Base-by-base conservation (phyloP, 805 yeast genomes). In the Yamadazyma nakazawae region DNA sequence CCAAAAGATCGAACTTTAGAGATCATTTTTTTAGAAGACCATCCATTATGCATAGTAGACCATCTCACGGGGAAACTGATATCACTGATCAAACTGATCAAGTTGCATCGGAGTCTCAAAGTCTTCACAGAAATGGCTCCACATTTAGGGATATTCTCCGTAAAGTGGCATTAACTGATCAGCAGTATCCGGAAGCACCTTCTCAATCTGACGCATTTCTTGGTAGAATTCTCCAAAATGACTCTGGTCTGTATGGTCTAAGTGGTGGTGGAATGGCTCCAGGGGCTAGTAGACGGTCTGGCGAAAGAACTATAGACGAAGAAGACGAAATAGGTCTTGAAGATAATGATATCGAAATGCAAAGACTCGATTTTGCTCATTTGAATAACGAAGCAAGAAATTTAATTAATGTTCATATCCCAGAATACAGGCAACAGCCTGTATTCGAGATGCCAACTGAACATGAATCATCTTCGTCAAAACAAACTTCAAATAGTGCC, bases 301-400 rank as follows among this genome's bases (percentile, higher is more conserved):
- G 51, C 17, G 49, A 46, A 41, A 43, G 28, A 19, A 34, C 52
- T 1, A 48, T 42, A 11, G 73, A 68, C 19, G 73, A 67, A 44
- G 82, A 76, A 54, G 55, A 70, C 55, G 59, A 58, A 51, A 44
- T 34, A 8, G 45, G 42, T 13, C 34, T 43, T 11, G 47, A 59
- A 11, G 63, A 62, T 16, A 58, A 57, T 8, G 68, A 68, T 38
- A 68, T 79, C 11, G 81, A 78, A 47, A 56, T 78, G 69, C 65
- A 64, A 14, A 67, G 64, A 19, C 51, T 80, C 39, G 71, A 73
- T 40, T 68, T 72, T 34, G 73, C 66, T 3, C 63, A 67, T 28
- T 62, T 77, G 28, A 70, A 71, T 24, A 67, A 71, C 32, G 84
- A 82, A 51, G 88, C 88, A 1, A 70, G 72, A 43, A 74, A 75